These are phyloP conservation scores for Bipolaris victoriae DNA, from an alignment of 2,329 filamentous ascomycete genomes.

Conservation along the genomic window DNA sequence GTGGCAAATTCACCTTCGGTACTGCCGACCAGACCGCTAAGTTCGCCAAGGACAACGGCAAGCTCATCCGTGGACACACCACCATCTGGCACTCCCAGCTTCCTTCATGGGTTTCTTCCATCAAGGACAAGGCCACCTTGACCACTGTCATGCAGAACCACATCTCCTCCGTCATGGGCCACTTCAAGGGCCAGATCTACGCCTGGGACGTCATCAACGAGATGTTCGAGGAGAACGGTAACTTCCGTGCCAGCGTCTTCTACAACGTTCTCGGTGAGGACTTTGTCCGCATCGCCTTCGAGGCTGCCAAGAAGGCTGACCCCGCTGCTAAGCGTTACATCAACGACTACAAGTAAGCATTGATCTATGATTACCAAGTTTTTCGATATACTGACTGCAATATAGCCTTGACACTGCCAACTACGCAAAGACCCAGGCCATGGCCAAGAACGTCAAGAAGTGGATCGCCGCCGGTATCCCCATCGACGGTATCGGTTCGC, in stretches of 20 bases:
- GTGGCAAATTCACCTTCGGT: constrained; percentile 56
- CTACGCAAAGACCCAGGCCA: constrained; percentile 64
- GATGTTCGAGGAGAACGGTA: constrained; percentile 67
- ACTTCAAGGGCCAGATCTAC: constrained; percentile 69
- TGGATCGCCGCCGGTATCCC: constrained; percentile 68
- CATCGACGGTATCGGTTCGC: constrained; percentile 65
- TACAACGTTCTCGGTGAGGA: constrained; percentile 72
- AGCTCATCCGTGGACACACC: constrained; percentile 69
- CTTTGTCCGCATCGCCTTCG: constrained; percentile 75
- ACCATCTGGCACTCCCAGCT: constrained; percentile 66
- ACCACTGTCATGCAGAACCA: constrained; percentile 67
- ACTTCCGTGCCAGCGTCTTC: constrained; percentile 67
- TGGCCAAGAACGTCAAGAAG: constrained; percentile 67
- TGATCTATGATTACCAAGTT: too few species aligned
- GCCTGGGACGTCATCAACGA: constrained; percentile 71
- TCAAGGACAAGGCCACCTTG: constrained; percentile 61
- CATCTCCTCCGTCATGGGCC: constrained; percentile 62
- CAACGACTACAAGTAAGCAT: constrained; percentile 64
- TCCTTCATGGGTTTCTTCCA: constrained; percentile 63
- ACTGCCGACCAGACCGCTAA: constrained; percentile 63
- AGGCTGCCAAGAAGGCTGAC: constrained; percentile 70
- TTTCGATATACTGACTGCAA: too few species aligned
- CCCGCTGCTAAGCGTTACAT: constrained; percentile 74
- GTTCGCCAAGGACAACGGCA: constrained; percentile 64
- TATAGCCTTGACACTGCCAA: constrained; percentile 62